Conservation (phyloP, 164 flowering plant species). For the Echeveria elegans region DNA sequence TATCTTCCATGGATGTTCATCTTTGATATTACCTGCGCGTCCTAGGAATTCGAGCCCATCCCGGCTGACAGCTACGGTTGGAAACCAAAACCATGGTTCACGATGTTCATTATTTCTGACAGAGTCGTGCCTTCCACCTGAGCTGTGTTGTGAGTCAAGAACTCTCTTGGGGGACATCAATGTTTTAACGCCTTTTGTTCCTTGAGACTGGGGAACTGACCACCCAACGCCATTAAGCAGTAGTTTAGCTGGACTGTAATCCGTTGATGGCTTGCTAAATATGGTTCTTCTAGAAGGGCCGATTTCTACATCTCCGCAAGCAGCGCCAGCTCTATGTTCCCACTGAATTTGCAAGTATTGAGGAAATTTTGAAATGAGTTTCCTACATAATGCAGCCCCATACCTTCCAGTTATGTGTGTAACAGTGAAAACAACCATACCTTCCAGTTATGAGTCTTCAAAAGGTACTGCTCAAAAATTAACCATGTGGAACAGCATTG, state of each 20-base stretch:
- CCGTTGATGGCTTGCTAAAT: slow-evolving; percentile 32
- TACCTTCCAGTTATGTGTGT: slow-evolving; percentile 16
- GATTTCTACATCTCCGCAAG: slow-evolving; percentile 36
- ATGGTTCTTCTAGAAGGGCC: slow-evolving; percentile 29
- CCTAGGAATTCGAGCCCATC: slow-evolving; percentile 72
- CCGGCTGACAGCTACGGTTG: slow-evolving; percentile 66
- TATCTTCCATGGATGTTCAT: slow-evolving; percentile 92
- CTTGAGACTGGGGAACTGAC: slow-evolving; percentile 91
- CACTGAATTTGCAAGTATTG: slow-evolving; percentile 42
- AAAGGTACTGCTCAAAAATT: slow-evolving; percentile 85
- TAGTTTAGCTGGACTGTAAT: slow-evolving; percentile 65
- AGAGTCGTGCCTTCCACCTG: slow-evolving; percentile 20
- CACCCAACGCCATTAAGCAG: slow-evolving; percentile 88
- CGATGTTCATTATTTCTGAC: slow-evolving; percentile 25
- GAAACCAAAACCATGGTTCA: slow-evolving; percentile 97
- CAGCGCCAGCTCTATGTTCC: slow-evolving; percentile 64
- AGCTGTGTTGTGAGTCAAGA: slow-evolving; percentile 22
- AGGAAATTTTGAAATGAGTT: background rate
- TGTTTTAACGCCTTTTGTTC: slow-evolving; percentile 45
- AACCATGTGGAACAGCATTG: slow-evolving; percentile 95
- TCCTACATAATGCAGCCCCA: slow-evolving; percentile 8
- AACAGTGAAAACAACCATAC: slow-evolving; percentile 15
- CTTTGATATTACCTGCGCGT: slow-evolving; percentile 65
- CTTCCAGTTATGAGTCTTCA: slow-evolving; percentile 77
- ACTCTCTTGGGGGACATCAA: slow-evolving; percentile 31